Evolutionary conservation across 306 rosid species (phyloP), one percentile per base, ranked within the genome.

Genomic region (Vigna trinervia): DNA sequence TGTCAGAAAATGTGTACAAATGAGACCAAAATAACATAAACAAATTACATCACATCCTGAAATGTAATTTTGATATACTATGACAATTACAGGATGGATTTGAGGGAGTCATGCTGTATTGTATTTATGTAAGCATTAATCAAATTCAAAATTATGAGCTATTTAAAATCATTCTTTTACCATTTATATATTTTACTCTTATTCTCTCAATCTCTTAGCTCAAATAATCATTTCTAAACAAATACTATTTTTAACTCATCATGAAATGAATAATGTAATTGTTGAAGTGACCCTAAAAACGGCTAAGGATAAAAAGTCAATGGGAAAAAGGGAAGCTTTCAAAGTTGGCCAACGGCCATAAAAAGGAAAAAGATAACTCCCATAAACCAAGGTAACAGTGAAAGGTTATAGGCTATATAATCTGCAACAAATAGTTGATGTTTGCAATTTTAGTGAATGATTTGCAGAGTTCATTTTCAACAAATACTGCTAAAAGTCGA

Each of bases 401-500:
- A 45, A 67, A 22, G 38, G 19, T 19, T 48, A 30, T 22, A 3
- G 11, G 1, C 20, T 0, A 8, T 48, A 19, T 39, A 12, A 8
- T 8, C 9, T 39, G 50, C 5, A 3, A 5, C 22, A 1, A 8
- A 38, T 52, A 52, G 20, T 43, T 52, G 3, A 30, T 52, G 12
- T 50, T 48, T 47, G 5, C 38, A n/a, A 52, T 61, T 51, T 48
- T 12, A 39, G 26, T 62, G 50, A 71, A 51, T 62, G 59, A 71
- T 71, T 71, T 66, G 72, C 26, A 23, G 26, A 34, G 17, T 61
- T 12, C 36, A 34, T 19, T 81, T 75, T 81, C 78, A 62, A 75
- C 78, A 75, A 59, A 48, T 28, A 57, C 85, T 61, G 78, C 81
- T 75, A 72, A 62, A 22, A 62, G 43, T 60, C 48, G 13, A 9